These are phyloP conservation scores for Xylaria multiplex DNA, from an alignment of 2,329 filamentous ascomycete genomes.

Conservation along the genomic window DNA sequence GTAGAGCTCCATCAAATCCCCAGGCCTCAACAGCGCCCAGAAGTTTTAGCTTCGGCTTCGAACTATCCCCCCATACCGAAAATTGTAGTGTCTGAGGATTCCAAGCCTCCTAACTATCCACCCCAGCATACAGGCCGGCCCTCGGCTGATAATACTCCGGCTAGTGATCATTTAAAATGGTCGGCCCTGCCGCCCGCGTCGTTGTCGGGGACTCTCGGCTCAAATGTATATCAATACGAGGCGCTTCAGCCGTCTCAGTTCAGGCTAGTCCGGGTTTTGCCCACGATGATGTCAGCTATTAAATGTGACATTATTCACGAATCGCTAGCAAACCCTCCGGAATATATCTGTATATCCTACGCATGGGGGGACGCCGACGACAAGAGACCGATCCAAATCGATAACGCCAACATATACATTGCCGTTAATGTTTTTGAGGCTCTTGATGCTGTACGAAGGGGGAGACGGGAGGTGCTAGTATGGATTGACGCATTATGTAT, in stretches of 20 bases:
- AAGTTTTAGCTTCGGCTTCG: too few species aligned
- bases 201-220: too few species aligned
- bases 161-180: too few species aligned
- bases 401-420: slow-evolving; percentile 23
- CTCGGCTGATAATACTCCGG: too few species aligned
- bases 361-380: slow-evolving; percentile 29
- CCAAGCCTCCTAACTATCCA: too few species aligned
- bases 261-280: slow-evolving; percentile 12
- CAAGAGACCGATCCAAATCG: slow-evolving; percentile 19
- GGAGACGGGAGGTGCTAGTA: slow-evolving; percentile 25
- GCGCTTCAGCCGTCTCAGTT: slow-evolving; percentile 13
- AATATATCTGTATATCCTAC: slow-evolving; percentile 22
- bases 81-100: too few species aligned
- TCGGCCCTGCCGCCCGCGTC: too few species aligned
- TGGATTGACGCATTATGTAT: slow-evolving; percentile 49
- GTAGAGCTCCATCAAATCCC: too few species aligned
- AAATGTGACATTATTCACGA: slow-evolving; percentile 27
- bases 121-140: too few species aligned
- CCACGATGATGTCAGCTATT: slow-evolving; percentile 12
- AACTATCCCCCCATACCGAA: too few species aligned
- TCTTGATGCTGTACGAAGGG: slow-evolving; percentile 35
- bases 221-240: slow-evolving; percentile 53
- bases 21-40: too few species aligned
- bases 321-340: slow-evolving; percentile 18
- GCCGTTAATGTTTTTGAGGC: slow-evolving; percentile 40